Evolutionary conservation across 2,329 filamentous ascomycete genomes (phyloP).

Genomic region (Ascochyta viciae-villosae): DNA sequence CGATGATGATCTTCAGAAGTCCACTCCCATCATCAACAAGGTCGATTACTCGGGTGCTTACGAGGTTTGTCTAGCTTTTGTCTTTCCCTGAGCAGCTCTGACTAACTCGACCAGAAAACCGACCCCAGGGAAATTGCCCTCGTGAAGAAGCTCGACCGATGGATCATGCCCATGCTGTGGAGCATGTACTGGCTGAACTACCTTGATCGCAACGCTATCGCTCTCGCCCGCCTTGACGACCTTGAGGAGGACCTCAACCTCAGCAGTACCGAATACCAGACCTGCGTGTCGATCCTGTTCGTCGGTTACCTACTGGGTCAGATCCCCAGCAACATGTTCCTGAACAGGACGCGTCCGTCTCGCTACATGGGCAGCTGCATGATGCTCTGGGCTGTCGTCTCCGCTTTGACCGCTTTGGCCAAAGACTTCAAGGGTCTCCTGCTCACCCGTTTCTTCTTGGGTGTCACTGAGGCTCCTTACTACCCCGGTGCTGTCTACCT

Average conservation of each 20-base stretch:
- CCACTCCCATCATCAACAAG: conserved; percentile 29
- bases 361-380: conserved; percentile 52
- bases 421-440: conserved; percentile 56
- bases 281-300: conserved; percentile 63
- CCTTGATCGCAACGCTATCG: conserved; percentile 72
- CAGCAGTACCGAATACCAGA: conserved; percentile 65
- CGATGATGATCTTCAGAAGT: conserved; percentile 32
- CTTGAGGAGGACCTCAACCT: conserved; percentile 67
- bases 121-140: conserved; percentile 45
- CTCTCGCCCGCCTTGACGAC: conserved; percentile 67
- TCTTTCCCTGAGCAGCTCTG: background rate
- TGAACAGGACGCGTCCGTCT: conserved; percentile 51
- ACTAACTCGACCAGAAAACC: conserved; percentile 29
- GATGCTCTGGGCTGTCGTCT: conserved; percentile 53
- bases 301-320: conserved; percentile 51
- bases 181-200: conserved; percentile 82
- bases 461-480: conserved; percentile 61
- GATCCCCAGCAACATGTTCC: conserved; percentile 57
- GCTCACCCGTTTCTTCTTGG: conserved; percentile 60
- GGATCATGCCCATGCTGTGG: conserved; percentile 73
- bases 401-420: conserved; percentile 47
- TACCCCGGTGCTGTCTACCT: conserved; percentile 69
- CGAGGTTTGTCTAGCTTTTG: conserved; percentile 18
- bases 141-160: conserved; percentile 71
- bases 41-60: conserved; percentile 45